phyloP scores from a whole-genome alignment of 371 early-diverging fungal genomes.

The Mortierella sp. region DNA sequence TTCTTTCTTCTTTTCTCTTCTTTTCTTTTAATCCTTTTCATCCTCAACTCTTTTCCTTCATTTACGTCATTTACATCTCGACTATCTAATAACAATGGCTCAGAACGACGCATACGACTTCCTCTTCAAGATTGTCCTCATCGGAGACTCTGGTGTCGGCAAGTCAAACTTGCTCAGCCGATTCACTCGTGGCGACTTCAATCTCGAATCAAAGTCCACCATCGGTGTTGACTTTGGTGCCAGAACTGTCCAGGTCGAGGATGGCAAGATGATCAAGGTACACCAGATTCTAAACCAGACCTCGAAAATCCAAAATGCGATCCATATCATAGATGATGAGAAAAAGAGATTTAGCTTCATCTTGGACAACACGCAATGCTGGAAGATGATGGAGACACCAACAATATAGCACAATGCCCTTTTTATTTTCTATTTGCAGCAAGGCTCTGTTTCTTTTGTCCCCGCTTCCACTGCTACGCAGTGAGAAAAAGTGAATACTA shows the following conservation, averaged over 20 bases:
- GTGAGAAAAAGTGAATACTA: not conserved
- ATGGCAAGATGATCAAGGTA: constrained; percentile 59
- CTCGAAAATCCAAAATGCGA: not conserved
- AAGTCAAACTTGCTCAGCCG: constrained; percentile 97
- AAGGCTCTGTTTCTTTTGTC: too few species aligned
- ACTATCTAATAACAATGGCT: constrained; percentile 57
- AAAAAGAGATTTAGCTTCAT: constrained; percentile 1
- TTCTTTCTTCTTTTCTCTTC: not conserved
- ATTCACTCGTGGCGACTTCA: constrained; percentile 76
- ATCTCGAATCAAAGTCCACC: constrained; percentile 57
- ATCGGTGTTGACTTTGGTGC: constrained; percentile 57
- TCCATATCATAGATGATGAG: not conserved
- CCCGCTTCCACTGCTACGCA: not conserved
- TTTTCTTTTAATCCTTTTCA: constrained; percentile 6
- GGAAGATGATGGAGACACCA: too few species aligned
- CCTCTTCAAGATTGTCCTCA: constrained; percentile 91
- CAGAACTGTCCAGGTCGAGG: constrained; percentile 55
- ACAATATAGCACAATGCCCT: too few species aligned
- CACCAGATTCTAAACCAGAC: not conserved
- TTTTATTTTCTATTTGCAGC: too few species aligned
- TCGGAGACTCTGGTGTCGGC: constrained; percentile 98
- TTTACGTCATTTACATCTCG: not conserved
- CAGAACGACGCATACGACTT: constrained; percentile 91
- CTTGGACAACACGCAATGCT: too few species aligned
- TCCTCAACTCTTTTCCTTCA: constrained; percentile 2